Percentiles rank a stretch among this genome's conserved stretches.
Conservation (phyloP, 768 basidiomycete genomes). For the Crucibulum laeve region DNA sequence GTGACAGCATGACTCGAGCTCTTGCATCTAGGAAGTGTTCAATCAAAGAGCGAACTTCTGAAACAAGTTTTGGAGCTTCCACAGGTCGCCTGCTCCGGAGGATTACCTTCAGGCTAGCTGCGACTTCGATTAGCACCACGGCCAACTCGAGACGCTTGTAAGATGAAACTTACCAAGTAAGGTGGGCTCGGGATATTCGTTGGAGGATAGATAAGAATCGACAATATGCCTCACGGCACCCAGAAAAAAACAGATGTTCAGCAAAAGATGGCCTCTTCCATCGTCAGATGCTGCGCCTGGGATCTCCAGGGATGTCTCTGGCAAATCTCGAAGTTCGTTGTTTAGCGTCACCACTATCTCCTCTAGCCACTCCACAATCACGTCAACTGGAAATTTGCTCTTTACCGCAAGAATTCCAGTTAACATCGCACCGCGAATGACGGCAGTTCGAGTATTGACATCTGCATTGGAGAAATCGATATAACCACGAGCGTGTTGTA, state of each 20-base stretch:
- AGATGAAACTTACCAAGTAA: constrained; percentile 24
- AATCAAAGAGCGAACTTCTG: constrained; percentile 54
- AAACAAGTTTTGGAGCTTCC: constrained; percentile 34
- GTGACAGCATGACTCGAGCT: constrained; percentile 39
- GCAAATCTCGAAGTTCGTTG: constrained; percentile 40
- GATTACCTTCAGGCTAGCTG: constrained; percentile 58
- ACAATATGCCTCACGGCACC: constrained; percentile 50
- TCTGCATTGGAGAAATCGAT: constrained; percentile 66
- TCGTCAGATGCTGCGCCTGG: background rate
- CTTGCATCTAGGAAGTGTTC: constrained; percentile 61
- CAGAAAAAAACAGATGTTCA: constrained; percentile 51
- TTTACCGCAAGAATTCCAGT: constrained; percentile 60
- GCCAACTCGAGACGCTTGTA: background rate
- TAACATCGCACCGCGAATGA: constrained; percentile 72
- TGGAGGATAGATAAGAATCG: constrained; percentile 25
- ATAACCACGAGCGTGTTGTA: constrained; percentile 65
- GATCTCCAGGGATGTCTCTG: background rate
- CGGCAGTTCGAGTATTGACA: constrained; percentile 57
- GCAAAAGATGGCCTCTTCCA: background rate
- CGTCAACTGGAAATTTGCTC: constrained; percentile 42
- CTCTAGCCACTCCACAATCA: constrained; percentile 59
- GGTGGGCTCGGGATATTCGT: constrained; percentile 58
- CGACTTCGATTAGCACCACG: background rate
- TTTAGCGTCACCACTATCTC: constrained; percentile 54
- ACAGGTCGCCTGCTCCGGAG: constrained; percentile 37